Evolutionary conservation across 1,139 yeast species (phyloP), one percentile per base, ranked within the genome.

Genomic region (Blastobotrys serpentis): DNA sequence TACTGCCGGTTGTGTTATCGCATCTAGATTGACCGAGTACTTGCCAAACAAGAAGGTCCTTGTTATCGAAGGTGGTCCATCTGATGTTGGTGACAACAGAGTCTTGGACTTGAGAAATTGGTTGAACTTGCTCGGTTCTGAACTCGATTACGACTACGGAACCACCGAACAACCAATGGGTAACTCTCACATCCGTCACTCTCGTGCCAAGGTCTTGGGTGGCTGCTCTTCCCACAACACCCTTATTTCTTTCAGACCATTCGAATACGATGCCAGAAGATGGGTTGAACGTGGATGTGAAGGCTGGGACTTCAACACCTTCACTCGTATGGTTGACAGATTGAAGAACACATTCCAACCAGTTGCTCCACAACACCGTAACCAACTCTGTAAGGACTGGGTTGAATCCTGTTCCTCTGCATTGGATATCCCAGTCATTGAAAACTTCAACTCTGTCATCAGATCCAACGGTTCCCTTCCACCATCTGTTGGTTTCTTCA

Each of bases 181-280:
- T 36, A 43, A 43, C 42, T 46, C 46, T 14, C 40, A 36, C 42
- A 43, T 43, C 18, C 42, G 46, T 16, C 60, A 58, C 54, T 58
- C 63, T 19, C 59, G 63, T 36, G 63, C 62, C 43, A 66, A 66
- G 58, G 64, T 65, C 43, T 57, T 66, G n/a, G 70, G 70, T 49
- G 70, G 70, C 45, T 66, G 69, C 50, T 66, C 69, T 13, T 66
- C 70, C 32, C 64, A 65, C 52, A 66, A 66, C 59, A 65, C 65
- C 53, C 58, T 66, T 39, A 58, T 59, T 32, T 56, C 60, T 53
- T 49, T 59, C 44, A 62, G 60, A 16, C 59, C 52, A 8, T 43
- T 43, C 23, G 46, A 43, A 18, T 43, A 43, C 18, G 46, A 43
- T 22, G 22, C 42, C 13, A 39, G 46, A 25, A 39, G 46, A 23